phyloP scores from a whole-genome alignment of 192 early-diverging fungal species.

The Coemansia sp. region DNA sequence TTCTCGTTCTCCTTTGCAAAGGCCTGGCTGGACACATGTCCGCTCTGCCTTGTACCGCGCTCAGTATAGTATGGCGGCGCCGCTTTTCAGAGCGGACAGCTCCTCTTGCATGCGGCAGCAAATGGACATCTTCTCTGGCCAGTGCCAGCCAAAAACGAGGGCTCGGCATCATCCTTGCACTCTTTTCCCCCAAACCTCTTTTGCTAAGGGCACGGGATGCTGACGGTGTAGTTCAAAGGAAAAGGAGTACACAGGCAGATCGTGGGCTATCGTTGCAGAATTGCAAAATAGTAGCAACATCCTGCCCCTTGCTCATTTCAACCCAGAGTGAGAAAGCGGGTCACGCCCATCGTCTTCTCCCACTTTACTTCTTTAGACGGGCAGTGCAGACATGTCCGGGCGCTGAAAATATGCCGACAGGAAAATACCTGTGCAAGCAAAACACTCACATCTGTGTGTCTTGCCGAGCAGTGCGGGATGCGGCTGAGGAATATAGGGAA shows the following conservation, averaged over 20 bases:
- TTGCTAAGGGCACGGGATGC: neutral
- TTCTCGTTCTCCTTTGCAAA: neutral
- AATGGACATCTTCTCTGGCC: neutral
- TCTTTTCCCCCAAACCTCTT: neutral
- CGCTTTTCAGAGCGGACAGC: conserved; percentile 10
- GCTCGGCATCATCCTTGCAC: neutral
- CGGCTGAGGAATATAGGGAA: neutral
- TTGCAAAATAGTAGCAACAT: conserved; percentile 10
- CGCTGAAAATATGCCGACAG: neutral
- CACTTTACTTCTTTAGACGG: neutral
- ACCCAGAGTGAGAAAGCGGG: neutral
- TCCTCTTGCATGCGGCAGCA: neutral
- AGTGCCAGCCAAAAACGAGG: neutral
- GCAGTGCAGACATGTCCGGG: neutral
- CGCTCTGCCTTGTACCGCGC: neutral
- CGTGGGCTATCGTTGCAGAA: neutral
- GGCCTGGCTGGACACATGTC: neutral
- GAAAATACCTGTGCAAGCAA: neutral
- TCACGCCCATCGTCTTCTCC: neutral
- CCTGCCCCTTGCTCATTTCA: neutral
- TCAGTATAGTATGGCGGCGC: conserved; percentile 11
- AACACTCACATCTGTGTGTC: neutral
- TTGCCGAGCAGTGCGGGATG: neutral
- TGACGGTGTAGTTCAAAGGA: neutral
- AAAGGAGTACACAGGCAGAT: neutral